A percentile compares a stretch with the other conserved stretches of the same genome.
Conservation (phyloP, 1,284 basidiomycete genomes). For the Bondarzewia mesenterica region DNA sequence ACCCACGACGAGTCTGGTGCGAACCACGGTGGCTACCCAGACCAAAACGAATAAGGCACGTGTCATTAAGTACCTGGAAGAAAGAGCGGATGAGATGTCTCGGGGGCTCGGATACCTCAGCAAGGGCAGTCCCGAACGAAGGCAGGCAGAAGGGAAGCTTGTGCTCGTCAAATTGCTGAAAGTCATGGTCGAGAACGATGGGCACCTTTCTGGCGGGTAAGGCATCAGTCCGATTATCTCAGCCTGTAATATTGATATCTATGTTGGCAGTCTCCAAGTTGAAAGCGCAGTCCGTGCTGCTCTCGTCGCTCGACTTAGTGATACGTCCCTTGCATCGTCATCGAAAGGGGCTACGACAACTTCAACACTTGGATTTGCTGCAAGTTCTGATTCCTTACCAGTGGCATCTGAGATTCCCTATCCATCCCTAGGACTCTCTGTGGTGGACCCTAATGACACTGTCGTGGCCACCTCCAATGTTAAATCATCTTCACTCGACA, state of each 20-base stretch:
- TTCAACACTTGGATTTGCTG: slow-evolving; percentile 8
- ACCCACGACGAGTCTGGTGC: slow-evolving; percentile 60
- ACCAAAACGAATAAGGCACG: slow-evolving; percentile 79
- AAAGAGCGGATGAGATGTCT: slow-evolving; percentile 69
- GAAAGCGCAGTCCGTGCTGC: slow-evolving; percentile 60
- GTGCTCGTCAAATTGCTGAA: slow-evolving; percentile 70
- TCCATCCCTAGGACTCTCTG: slow-evolving; percentile 8
- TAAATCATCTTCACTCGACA: slow-evolving; percentile 48
- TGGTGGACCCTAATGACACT: slow-evolving; percentile 17
- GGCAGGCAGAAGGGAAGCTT: slow-evolving; percentile 69
- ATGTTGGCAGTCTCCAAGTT: slow-evolving; percentile 47
- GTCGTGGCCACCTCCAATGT: slow-evolving; percentile 23
- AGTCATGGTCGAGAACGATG: slow-evolving; percentile 82
- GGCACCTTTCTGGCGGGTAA: slow-evolving; percentile 76
- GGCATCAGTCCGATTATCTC: slow-evolving; percentile 12
- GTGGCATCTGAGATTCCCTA: slow-evolving; percentile 16
- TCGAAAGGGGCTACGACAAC: slow-evolving; percentile 14
- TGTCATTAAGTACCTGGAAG: slow-evolving; percentile 70
- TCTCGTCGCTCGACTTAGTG: slow-evolving; percentile 50
- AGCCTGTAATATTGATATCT: background rate
- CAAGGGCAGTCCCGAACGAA: slow-evolving; percentile 41
- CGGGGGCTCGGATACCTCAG: slow-evolving; percentile 70
- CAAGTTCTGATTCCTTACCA: slow-evolving; percentile 10
- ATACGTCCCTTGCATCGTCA: slow-evolving; percentile 15
- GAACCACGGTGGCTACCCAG: slow-evolving; percentile 51